Conservation (phyloP, 2,329 filamentous ascomycete genomes). For the Lachnellula suecica region DNA sequence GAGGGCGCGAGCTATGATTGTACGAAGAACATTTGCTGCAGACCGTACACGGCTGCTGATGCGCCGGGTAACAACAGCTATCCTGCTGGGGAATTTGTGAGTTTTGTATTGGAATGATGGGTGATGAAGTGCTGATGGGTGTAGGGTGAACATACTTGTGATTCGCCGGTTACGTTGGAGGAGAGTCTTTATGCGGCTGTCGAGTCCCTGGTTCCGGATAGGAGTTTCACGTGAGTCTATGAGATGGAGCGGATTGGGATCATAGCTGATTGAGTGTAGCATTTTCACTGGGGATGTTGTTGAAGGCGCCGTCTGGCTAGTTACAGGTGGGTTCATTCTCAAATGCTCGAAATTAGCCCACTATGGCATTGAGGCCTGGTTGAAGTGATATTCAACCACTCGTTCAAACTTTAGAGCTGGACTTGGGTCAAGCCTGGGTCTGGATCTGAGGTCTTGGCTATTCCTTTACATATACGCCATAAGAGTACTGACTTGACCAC, state of each 20-base stretch:
- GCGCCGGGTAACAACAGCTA: slow-evolving; percentile 35
- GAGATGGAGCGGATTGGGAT: neutral
- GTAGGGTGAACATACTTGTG: slow-evolving; percentile 30
- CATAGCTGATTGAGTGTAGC: slow-evolving; percentile 10
- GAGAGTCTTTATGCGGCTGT: slow-evolving; percentile 39
- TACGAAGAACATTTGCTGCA: slow-evolving; percentile 42
- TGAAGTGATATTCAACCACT: no score
- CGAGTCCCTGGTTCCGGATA: slow-evolving; percentile 29
- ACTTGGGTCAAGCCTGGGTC: no score
- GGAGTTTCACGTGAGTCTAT: slow-evolving; percentile 28
- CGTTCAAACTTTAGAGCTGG: no score
- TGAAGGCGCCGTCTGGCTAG: slow-evolving; percentile 39
- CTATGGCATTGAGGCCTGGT: no score
- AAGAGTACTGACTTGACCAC: no score
- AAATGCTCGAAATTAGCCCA: no score
- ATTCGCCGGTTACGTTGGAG: slow-evolving; percentile 37
- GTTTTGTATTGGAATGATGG: slow-evolving; percentile 12
- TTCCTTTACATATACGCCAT: no score
- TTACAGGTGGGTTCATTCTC: slow-evolving; percentile 21
- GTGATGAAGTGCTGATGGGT: neutral
- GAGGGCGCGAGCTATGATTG: slow-evolving; percentile 39
- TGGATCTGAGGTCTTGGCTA: no score
- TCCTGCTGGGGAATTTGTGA: slow-evolving; percentile 38
- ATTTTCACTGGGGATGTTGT: slow-evolving; percentile 43
- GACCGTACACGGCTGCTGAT: slow-evolving; percentile 35